Conservation (phyloP, 495 filamentous ascomycete species). For the Friedmanniomyces endolithicus region DNA sequence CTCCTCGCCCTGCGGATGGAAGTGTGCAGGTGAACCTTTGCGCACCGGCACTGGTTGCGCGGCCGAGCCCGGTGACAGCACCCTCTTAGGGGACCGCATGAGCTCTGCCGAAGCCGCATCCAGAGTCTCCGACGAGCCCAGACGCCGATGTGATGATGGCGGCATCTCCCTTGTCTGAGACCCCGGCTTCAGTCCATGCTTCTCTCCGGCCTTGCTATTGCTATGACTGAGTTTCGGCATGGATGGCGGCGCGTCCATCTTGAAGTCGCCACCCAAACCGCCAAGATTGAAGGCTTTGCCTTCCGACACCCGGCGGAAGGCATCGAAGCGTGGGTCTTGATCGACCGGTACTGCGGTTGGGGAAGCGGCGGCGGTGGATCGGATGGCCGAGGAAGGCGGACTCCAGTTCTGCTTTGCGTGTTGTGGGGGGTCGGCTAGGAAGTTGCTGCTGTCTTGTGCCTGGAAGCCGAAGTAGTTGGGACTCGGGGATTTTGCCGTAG, state of each 20-base stretch:
- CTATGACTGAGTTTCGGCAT: neutral
- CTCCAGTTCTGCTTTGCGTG: conserved; percentile 57
- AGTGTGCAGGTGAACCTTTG: conserved; percentile 32
- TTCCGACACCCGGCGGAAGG: conserved; percentile 58
- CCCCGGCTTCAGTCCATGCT: neutral
- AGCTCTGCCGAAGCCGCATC: conserved; percentile 11
- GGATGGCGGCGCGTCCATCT: conserved; percentile 8
- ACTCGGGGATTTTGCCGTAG: conserved; percentile 8
- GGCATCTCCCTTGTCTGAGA: neutral
- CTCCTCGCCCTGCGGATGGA: conserved; percentile 20
- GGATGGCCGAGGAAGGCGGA: conserved; percentile 51
- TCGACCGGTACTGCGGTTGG: conserved; percentile 58
- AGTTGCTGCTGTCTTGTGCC: neutral
- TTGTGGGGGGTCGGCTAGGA: conserved; percentile 27
- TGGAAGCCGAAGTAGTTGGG: conserved; percentile 22
- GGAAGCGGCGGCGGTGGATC: conserved; percentile 53
- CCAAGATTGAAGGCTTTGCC: conserved; percentile 46
- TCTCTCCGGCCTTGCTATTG: neutral
- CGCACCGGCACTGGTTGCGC: conserved; percentile 30
- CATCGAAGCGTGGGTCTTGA: conserved; percentile 64
- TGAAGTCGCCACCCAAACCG: conserved; percentile 23
- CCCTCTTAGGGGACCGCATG: conserved; percentile 19
- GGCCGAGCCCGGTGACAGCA: conserved; percentile 25
- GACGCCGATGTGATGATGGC: conserved; percentile 3
- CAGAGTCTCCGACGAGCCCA: neutral